phyloP scores from a whole-genome alignment of 163 green algal genomes.

The Trebouxiophyceae sp. region DNA sequence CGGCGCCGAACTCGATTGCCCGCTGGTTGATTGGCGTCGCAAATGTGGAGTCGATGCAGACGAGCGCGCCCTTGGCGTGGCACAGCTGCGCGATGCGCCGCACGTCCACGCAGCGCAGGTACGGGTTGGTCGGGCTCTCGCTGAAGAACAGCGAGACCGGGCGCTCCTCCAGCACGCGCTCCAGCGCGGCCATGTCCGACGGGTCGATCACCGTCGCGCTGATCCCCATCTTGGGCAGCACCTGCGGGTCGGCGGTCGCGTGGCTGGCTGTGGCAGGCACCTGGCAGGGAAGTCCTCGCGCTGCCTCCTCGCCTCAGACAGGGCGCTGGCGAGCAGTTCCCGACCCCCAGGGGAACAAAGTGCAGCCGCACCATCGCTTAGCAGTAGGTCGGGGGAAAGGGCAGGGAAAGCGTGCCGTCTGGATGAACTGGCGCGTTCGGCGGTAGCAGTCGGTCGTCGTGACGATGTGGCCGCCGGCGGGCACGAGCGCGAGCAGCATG shows the following conservation, averaged over 20 bases:
- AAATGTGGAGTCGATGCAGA: slow-evolving; percentile 98
- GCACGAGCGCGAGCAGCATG: slow-evolving; percentile 97
- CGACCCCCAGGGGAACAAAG: too few species aligned
- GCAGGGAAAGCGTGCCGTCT: slow-evolving; percentile 39
- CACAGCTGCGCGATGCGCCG: slow-evolving; percentile 75
- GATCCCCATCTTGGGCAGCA: slow-evolving; percentile 98
- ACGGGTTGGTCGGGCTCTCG: slow-evolving; percentile 98
- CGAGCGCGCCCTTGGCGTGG: slow-evolving; percentile 59
- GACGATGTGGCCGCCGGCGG: slow-evolving; percentile 91
- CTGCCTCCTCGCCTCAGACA: too few species aligned
- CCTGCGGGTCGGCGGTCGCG: too few species aligned
- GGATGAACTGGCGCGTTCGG: slow-evolving; percentile 93
- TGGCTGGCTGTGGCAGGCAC: too few species aligned
- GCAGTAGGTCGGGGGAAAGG: not conserved
- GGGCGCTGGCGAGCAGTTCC: too few species aligned
- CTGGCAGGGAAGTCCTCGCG: too few species aligned
- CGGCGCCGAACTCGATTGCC: slow-evolving; percentile 77
- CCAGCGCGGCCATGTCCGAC: slow-evolving; percentile 71
- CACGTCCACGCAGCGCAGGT: slow-evolving; percentile 85
- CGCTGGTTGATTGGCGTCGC: slow-evolving; percentile 88
- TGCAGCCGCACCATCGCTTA: too few species aligned
- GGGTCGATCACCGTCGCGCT: slow-evolving; percentile 93
- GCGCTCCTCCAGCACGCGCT: slow-evolving; percentile 24
- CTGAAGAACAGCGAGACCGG: slow-evolving; percentile 93
- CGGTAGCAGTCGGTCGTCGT: slow-evolving; percentile 97